phyloP scores from a whole-genome alignment of 2,329 filamentous ascomycete species.

The Ceratocystiopsis sp. region DNA sequence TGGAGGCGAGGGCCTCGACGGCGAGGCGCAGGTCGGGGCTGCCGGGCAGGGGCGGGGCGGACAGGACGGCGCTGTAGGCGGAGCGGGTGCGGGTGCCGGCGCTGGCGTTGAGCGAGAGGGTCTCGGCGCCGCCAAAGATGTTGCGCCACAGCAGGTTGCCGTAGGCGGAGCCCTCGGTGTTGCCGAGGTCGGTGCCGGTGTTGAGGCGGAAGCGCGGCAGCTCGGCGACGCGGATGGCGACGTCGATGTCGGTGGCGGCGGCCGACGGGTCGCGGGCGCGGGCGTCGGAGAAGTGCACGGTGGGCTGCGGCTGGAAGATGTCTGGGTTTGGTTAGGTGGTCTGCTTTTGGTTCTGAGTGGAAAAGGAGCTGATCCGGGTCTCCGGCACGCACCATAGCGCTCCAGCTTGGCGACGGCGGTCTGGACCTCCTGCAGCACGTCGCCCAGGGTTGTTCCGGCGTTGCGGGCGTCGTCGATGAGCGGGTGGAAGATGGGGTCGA shows the following conservation, averaged over 20 bases:
- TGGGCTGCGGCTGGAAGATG: constrained; percentile 72
- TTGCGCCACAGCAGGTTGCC: constrained; percentile 78
- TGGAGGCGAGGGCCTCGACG: constrained; percentile 64
- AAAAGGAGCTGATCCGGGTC: no score
- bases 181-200: constrained; percentile 87
- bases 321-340: constrained; percentile 29
- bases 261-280: constrained; percentile 50
- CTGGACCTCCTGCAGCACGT: constrained; percentile 58
- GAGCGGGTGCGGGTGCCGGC: constrained; percentile 81
- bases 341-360: no score
- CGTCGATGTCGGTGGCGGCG: constrained; percentile 60
- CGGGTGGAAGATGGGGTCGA: constrained; percentile 65
- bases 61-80: constrained; percentile 74
- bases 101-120: constrained; percentile 71
- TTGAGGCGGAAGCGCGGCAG: constrained; percentile 73
- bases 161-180: constrained; percentile 86
- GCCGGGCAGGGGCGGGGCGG: constrained; percentile 57
- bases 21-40: constrained; percentile 70
- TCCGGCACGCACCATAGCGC: constrained; percentile 17
- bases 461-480: constrained; percentile 52
- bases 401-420: constrained; percentile 57
- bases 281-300: constrained; percentile 66
- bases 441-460: constrained; percentile 57
- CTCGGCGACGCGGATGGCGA: constrained; percentile 64
- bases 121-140: constrained; percentile 86